Percentiles rank a stretch among this genome's conserved stretches.
Evolutionary conservation across 176 grass and related monocot genomes (phyloP).

Genomic region (Paspalum notatum): DNA sequence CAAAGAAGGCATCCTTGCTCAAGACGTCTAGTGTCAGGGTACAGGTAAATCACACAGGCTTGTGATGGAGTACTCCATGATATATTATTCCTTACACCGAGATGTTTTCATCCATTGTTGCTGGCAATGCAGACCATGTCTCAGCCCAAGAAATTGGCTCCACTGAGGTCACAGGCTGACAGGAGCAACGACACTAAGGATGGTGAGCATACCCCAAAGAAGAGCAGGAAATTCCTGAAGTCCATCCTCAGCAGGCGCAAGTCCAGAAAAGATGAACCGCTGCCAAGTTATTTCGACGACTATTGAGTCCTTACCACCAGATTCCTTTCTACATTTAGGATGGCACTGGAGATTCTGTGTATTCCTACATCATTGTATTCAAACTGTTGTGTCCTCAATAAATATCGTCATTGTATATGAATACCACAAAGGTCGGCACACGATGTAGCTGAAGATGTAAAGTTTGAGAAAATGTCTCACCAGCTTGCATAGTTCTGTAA

Average conservation of each 20-base stretch:
- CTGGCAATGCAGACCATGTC: conserved; percentile 38
- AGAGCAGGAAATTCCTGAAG: conserved; percentile 85
- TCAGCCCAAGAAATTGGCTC: conserved; percentile 66
- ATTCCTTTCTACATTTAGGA: neutral
- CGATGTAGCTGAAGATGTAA: conserved; percentile 1
- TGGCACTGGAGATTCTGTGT: neutral
- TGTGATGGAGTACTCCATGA: neutral
- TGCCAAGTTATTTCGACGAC: conserved; percentile 71
- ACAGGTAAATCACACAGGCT: conserved; percentile 63
- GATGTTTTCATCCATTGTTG: conserved; percentile 17
- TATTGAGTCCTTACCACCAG: conserved; percentile 46
- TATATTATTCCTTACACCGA: neutral
- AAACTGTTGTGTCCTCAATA: neutral
- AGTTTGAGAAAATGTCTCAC: conserved; percentile 2
- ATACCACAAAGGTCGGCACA: conserved; percentile 9
- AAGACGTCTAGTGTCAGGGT: conserved; percentile 72
- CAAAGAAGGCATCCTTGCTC: conserved; percentile 72
- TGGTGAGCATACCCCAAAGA: conserved; percentile 66
- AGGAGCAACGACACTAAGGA: conserved; percentile 58
- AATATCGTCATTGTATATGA: conserved; percentile 35
- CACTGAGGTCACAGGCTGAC: conserved; percentile 61
- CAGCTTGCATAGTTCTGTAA: neutral
- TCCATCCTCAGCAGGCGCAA: conserved; percentile 86
- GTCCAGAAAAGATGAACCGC: conserved; percentile 82
- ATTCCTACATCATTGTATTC: conserved; percentile 5